Evolutionary conservation across 768 basidiomycete genomes (phyloP), one percentile per base, ranked within the genome.

Genomic region (Naganishia onofrii): DNA sequence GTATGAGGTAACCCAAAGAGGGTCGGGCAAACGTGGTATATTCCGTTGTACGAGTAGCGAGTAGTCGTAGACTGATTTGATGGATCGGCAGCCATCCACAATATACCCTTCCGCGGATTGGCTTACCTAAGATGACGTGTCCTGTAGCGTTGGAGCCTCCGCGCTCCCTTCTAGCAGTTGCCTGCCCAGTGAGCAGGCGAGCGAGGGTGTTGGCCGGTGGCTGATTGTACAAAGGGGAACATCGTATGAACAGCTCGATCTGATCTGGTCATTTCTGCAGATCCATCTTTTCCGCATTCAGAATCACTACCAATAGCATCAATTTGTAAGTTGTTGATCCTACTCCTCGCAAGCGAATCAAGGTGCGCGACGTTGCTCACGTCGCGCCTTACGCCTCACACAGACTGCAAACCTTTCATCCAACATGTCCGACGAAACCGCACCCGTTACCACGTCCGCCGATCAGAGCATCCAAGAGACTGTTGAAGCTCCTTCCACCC

Each of bases 361-460:
- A 9, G n/a, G 1, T n/a, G 9, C 38, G n/a, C 29, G 38, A 26
- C 26, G 2, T 44, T 26, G 60, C 36, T 44, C 32, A 38, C 32
- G 15, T 29, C 13, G 57, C 17, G 34, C 23, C 12, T 31, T 23
- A 13, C n/a, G 54, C 29, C 32, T 55, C 19, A 19, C 29, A 5
- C 54, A 29, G 29, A 34, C 29, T 44, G 23, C 60, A 63, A 63
- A 42, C 23, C 23, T 55, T 34, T 31, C 32, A 63, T 28, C 60
- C 26, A 63, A 46, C 42, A 63, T 63, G 60, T 63, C 60, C 38
- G 60, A 63, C 60, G 60, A 63, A 63, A 63, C 60, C 42, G 60
- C 60, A 19, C 60, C 60, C 17, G 60, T 63, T 28, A 13, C 60
- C 60, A 63, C 38, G n/a, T 36, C 60, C 38, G 60, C 60, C 38